Percentiles rank a stretch among this genome's conserved stretches.
Evolutionary conservation across 2,329 filamentous ascomycete genomes (phyloP).

Genomic region (Cladosporium halotolerans): DNA sequence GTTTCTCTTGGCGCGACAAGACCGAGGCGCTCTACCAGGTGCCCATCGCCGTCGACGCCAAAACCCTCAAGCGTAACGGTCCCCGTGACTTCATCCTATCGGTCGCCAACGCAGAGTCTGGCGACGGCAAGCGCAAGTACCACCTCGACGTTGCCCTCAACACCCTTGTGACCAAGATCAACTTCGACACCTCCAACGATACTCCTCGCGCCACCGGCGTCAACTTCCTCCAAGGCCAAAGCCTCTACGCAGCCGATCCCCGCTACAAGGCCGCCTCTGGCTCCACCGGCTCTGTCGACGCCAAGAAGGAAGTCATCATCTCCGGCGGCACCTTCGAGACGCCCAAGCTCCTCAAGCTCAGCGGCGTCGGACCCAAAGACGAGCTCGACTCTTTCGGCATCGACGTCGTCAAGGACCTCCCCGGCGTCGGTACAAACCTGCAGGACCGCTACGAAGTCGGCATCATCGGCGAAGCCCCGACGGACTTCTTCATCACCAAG

Average conservation of each 20-base stretch:
- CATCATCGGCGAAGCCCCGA: conserved; percentile 39
- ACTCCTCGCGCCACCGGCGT: conserved; percentile 44
- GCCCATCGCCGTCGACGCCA: conserved; percentile 15
- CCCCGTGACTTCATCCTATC: conserved; percentile 20
- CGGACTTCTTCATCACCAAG: conserved; percentile 33
- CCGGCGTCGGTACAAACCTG: conserved; percentile 56
- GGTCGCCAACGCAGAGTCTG: conserved; percentile 23
- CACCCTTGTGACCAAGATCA: conserved; percentile 59
- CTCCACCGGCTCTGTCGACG: conserved; percentile 31
- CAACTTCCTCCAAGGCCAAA: conserved; percentile 37
- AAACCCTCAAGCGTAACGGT: conserved; percentile 13
- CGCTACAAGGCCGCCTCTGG: conserved; percentile 29
- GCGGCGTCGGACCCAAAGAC: conserved; percentile 50
- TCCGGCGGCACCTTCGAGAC: conserved; percentile 35
- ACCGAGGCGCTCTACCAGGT: conserved; percentile 14
- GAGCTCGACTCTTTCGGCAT: conserved; percentile 51
- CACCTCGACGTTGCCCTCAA: conserved; percentile 53
- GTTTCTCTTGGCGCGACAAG: conserved; percentile 5
- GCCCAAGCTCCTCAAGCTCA: conserved; percentile 49
- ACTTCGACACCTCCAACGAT: conserved; percentile 53
- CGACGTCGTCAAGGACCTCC: conserved; percentile 50
- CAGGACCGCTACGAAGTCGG: conserved; percentile 54
- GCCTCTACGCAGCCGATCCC: conserved; percentile 36
- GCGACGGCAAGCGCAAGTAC: conserved; percentile 21
- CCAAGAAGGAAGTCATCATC: conserved; percentile 36